A percentile compares a stretch with the other conserved stretches of the same genome.
Evolutionary conservation across 495 filamentous ascomycete genomes (phyloP).

Genomic region (Penicillium turbatum): DNA sequence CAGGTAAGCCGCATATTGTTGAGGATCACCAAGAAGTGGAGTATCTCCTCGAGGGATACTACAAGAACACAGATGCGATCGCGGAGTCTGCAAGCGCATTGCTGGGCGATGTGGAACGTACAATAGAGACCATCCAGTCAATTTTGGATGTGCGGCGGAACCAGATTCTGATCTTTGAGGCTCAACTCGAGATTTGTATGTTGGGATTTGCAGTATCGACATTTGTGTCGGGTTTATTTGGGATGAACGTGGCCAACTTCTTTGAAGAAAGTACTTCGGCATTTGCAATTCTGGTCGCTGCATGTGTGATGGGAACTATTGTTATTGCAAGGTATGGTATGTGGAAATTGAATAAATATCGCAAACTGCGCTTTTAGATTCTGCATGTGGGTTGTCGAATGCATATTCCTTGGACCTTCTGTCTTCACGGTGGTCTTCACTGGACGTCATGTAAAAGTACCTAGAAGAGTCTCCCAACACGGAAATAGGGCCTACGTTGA

Average conservation of each 20-base stretch:
- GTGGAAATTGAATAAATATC: conserved; percentile 18
- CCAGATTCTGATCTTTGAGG: conserved; percentile 36
- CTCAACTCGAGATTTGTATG: conserved; percentile 32
- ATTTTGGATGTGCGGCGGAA: conserved; percentile 32
- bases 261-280: conserved; percentile 26
- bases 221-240: conserved; percentile 31
- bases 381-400: background rate
- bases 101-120: conserved; percentile 23
- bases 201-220: conserved; percentile 28
- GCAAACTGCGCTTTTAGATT: conserved; percentile 20
- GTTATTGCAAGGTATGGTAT: conserved; percentile 23
- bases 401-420: background rate
- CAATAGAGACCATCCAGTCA: conserved; percentile 24
- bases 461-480: no score
- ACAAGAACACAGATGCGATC: conserved; percentile 29
- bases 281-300: conserved; percentile 20
- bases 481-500: no score
- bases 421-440: background rate
- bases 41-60: conserved; percentile 35
- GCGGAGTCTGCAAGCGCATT: conserved; percentile 22
- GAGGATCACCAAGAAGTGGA: conserved; percentile 35
- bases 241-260: conserved; percentile 35
- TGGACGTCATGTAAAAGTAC: no score
- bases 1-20: conserved; percentile 22
- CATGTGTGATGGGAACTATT: conserved; percentile 14